Conservation (phyloP, 148 eudicot species). For the Rheum nobile region DNA sequence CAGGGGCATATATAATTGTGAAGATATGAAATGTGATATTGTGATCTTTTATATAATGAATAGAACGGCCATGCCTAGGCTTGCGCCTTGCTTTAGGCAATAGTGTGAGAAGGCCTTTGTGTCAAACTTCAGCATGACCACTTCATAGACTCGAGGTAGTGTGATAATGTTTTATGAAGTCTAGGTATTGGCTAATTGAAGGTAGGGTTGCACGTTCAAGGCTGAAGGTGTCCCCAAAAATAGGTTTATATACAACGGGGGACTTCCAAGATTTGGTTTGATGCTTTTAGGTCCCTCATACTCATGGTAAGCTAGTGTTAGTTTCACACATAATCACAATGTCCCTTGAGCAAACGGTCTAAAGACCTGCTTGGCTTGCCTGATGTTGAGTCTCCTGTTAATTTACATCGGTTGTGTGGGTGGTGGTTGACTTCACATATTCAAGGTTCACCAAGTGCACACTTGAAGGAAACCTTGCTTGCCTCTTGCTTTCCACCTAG, state of each 20-base stretch:
- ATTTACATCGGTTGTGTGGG: not conserved
- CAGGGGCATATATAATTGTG: not conserved
- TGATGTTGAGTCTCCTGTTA: not conserved
- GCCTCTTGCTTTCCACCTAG: not conserved
- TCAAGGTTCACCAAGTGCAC: not conserved
- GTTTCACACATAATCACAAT: not conserved
- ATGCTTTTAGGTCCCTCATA: not conserved
- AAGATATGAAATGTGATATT: not conserved
- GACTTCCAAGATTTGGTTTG: not conserved
- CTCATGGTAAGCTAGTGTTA: not conserved
- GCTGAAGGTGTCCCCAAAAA: not conserved
- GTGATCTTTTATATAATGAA: constrained; percentile 2
- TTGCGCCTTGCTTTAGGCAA: not conserved
- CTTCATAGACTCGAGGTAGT: not conserved
- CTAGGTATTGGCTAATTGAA: not conserved
- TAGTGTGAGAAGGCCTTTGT: not conserved
- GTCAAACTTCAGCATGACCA: not conserved
- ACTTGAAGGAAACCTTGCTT: not conserved
- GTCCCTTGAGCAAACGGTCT: not conserved
- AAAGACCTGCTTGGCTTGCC: too few relatives aligned
- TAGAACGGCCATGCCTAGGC: not conserved
- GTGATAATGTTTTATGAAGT: not conserved
- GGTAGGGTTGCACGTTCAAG: not conserved
- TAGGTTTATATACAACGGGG: not conserved
- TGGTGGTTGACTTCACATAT: not conserved